Evolutionary conservation across 768 basidiomycete genomes (phyloP).

Genomic region (Suillus lakei): DNA sequence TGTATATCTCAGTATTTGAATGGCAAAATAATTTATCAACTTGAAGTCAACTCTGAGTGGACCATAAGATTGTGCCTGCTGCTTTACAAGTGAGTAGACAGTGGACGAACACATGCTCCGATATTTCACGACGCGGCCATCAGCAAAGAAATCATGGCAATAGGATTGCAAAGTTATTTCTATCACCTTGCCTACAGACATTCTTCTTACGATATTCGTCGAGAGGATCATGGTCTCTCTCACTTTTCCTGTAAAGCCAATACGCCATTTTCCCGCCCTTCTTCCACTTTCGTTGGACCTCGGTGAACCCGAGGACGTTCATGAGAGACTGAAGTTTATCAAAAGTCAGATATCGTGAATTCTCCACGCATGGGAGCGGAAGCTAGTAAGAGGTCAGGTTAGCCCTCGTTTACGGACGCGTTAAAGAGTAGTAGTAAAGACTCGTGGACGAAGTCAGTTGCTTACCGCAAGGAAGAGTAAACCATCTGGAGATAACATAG

Average conservation of each 20-base stretch:
- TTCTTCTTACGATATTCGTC: constrained; percentile 55
- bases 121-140: not conserved
- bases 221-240: constrained; percentile 7
- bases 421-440: too few species aligned
- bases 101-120: too few species aligned
- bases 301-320: constrained; percentile 63
- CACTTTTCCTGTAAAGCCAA: constrained; percentile 71
- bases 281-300: constrained; percentile 65
- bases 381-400: constrained; percentile 52
- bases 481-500: constrained; percentile 57
- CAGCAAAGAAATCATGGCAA: constrained; percentile 22
- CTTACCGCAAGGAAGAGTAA: constrained; percentile 74
- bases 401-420: not conserved
- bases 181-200: constrained; percentile 64
- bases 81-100: not conserved
- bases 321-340: constrained; percentile 63
- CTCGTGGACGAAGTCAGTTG: constrained; percentile 15
- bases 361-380: constrained; percentile 82
- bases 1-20: not conserved
- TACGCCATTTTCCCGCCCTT: constrained; percentile 85
- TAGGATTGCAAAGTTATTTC: constrained; percentile 81
- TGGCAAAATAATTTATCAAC: not conserved
- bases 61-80: not conserved
- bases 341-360: constrained; percentile 81
- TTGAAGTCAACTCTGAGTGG: not conserved